Evolutionary conservation across 2,329 filamentous ascomycete genomes (phyloP).

Genomic region (Paraconiothyrium sp.): DNA sequence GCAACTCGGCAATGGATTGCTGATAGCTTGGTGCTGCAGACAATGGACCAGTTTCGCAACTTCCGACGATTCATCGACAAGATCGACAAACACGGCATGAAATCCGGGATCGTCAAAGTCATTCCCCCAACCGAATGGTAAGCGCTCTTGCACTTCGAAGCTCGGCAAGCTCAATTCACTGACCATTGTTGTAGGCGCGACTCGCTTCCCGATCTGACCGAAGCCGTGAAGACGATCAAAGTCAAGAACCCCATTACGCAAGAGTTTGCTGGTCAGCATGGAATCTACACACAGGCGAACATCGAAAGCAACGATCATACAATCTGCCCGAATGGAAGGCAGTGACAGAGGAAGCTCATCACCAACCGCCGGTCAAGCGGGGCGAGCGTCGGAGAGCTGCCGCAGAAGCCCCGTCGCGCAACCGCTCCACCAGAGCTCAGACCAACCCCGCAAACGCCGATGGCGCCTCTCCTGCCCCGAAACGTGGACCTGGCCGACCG

Average conservation of each 20-base stretch:
- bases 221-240: conserved; percentile 87
- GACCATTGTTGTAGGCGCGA: conserved; percentile 63
- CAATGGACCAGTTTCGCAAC: conserved; percentile 92
- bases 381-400: conserved; percentile 75
- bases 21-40: conserved; percentile 55
- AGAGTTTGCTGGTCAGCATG: conserved; percentile 95
- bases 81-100: conserved; percentile 95
- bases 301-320: conserved; percentile 94
- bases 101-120: conserved; percentile 95
- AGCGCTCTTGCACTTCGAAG: conserved; percentile 39
- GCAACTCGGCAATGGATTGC: conserved; percentile 16
- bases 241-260: conserved; percentile 98
- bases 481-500: conserved; percentile 61
- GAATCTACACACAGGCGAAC: conserved; percentile 96
- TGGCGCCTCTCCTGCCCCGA: conserved; percentile 52
- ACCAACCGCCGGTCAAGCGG: conserved; percentile 91
- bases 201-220: conserved; percentile 78
- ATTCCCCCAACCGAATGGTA: conserved; percentile 95
- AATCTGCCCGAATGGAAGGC: conserved; percentile 96
- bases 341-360: conserved; percentile 91
- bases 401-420: conserved; percentile 42
- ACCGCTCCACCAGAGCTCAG: conserved; percentile 45
- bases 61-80: conserved; percentile 92
- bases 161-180: conserved; percentile 17
- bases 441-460: conserved; percentile 41